Evolutionary conservation across 108 stramenopile species (phyloP).

Genomic region (Schizochytrium sp.): DNA sequence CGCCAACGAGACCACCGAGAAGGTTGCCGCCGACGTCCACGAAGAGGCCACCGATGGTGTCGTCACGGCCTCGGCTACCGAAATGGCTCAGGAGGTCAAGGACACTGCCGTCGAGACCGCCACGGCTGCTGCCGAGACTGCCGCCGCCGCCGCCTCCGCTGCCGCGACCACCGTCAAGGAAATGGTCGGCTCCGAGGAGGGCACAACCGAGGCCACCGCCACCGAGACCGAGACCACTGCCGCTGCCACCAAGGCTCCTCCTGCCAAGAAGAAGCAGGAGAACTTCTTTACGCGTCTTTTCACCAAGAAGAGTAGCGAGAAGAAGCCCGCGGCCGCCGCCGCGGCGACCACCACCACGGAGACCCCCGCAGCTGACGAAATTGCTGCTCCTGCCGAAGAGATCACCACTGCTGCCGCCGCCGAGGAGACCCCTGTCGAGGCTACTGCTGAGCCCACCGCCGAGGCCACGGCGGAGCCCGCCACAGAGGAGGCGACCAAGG

Average conservation of each 20-base stretch:
- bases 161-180: neutral
- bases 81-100: neutral
- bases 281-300: neutral
- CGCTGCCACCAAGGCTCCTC: neutral
- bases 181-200: neutral
- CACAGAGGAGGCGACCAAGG: neutral
- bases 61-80: too few relatives aligned
- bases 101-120: neutral
- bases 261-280: neutral
- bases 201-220: neutral
- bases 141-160: neutral
- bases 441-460: neutral
- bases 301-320: neutral
- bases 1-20: too few relatives aligned
- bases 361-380: neutral
- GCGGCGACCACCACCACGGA: neutral
- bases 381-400: neutral
- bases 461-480: neutral
- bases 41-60: too few relatives aligned
- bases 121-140: neutral
- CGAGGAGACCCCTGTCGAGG: neutral
- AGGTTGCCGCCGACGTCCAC: too few relatives aligned
- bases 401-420: neutral
- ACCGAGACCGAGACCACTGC: neutral
- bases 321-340: neutral